Conservation (phyloP, 2,329 filamentous ascomycete genomes). For the Aspergillus ibericus region DNA sequence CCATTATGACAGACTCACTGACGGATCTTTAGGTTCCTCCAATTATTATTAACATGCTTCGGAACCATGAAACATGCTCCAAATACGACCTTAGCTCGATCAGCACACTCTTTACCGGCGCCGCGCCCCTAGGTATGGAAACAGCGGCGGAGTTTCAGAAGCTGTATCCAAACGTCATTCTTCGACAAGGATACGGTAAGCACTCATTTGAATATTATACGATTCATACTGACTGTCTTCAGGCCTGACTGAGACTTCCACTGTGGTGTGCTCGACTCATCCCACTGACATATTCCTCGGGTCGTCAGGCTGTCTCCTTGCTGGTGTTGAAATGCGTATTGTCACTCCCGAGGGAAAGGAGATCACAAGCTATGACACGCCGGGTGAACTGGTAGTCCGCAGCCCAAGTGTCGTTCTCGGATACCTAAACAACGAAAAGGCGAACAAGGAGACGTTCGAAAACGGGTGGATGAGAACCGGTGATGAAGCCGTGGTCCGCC, state of each 20-base stretch:
- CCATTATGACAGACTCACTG: not conserved
- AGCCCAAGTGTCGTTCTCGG: slow-evolving; percentile 75
- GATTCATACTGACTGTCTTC: slow-evolving; percentile 5
- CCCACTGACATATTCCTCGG: slow-evolving; percentile 66
- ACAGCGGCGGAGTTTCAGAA: slow-evolving; percentile 64
- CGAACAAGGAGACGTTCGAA: slow-evolving; percentile 76
- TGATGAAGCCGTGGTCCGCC: slow-evolving; percentile 73
- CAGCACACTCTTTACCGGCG: slow-evolving; percentile 67
- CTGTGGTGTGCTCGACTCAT: slow-evolving; percentile 63
- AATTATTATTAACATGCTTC: slow-evolving; percentile 75
- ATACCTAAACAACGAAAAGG: slow-evolving; percentile 83
- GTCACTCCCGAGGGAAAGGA: slow-evolving; percentile 68
- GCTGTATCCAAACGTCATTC: slow-evolving; percentile 63
- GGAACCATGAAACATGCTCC: slow-evolving; percentile 59
- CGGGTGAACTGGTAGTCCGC: slow-evolving; percentile 78
- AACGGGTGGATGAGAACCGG: slow-evolving; percentile 83
- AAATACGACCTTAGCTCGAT: slow-evolving; percentile 74
- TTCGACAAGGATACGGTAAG: slow-evolving; percentile 71
- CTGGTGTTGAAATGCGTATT: slow-evolving; percentile 65
- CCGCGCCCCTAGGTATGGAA: slow-evolving; percentile 74
- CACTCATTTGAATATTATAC: not conserved
- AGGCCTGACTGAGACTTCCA: slow-evolving; percentile 76
- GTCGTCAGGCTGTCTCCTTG: slow-evolving; percentile 69
- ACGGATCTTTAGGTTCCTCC: slow-evolving; percentile 63
- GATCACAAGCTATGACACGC: slow-evolving; percentile 68